A percentile compares a stretch with the other conserved stretches of the same genome.
phyloP scores from a whole-genome alignment of 345 rosid genomes.

The Rhodamnia rubescens region DNA sequence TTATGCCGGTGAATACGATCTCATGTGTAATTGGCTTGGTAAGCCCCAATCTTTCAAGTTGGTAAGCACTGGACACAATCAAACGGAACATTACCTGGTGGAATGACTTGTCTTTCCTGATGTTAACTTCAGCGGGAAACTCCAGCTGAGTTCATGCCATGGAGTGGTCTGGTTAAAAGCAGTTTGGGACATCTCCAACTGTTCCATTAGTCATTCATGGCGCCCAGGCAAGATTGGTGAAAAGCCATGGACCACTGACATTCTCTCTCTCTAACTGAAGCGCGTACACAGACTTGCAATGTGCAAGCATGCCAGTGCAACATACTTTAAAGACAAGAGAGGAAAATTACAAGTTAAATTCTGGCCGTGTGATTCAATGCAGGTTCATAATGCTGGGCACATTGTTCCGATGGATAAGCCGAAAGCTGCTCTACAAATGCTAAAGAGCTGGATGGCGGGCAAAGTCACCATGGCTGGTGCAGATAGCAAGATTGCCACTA shows the following conservation, averaged over 20 bases:
- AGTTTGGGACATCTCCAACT: slow-evolving; percentile 30
- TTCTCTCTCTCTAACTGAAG: not conserved
- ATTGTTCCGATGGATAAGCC: slow-evolving; percentile 99
- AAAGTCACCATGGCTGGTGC: slow-evolving; percentile 12
- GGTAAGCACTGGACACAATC: not conserved
- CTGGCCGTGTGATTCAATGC: not conserved
- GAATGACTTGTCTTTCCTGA: not conserved
- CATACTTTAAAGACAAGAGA: not conserved
- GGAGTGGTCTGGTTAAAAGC: slow-evolving; percentile 62
- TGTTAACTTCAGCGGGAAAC: slow-evolving; percentile 34
- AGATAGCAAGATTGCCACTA: not conserved
- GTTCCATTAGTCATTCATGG: slow-evolving; percentile 48
- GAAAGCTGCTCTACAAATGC: slow-evolving; percentile 70
- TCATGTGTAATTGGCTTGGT: slow-evolving; percentile 90
- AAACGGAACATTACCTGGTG: not conserved
- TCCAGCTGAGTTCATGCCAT: slow-evolving; percentile 73
- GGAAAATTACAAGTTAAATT: not conserved
- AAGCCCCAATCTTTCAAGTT: not conserved
- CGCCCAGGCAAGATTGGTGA: slow-evolving; percentile 41
- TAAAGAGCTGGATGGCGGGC: slow-evolving; percentile 71
- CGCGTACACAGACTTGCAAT: not conserved
- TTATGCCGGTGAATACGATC: slow-evolving; percentile 80
- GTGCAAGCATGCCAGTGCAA: not conserved
- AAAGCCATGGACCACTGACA: slow-evolving; percentile 51
- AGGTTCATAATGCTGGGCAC: slow-evolving; percentile 79